Conservation (phyloP, 2,329 filamentous ascomycete species). For the Scedosporium boydii region DNA sequence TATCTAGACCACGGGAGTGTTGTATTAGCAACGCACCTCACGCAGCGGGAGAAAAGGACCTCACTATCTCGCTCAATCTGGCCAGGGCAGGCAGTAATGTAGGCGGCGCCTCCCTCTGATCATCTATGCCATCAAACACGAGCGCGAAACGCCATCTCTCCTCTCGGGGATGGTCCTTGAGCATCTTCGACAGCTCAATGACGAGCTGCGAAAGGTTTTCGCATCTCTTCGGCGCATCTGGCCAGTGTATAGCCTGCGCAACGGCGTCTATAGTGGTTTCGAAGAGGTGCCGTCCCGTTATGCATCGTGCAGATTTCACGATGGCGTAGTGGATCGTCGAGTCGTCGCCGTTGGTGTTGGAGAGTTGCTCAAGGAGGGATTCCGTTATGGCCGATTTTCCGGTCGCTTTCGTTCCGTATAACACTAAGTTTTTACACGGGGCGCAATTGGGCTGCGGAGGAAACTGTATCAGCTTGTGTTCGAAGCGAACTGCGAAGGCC, state of each 20-base stretch:
- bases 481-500: not conserved
- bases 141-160: conserved; percentile 58
- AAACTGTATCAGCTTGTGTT: not conserved
- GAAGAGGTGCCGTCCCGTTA: conserved; percentile 11
- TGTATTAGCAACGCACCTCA: conserved; percentile 7
- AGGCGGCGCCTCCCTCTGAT: conserved; percentile 67
- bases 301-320: conserved; percentile 25
- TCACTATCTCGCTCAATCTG: conserved; percentile 69
- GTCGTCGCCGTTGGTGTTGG: conserved; percentile 4
- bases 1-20: conserved; percentile 44
- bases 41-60: conserved; percentile 16
- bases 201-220: conserved; percentile 72
- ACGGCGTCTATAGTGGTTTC: conserved; percentile 59
- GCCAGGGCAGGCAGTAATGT: conserved; percentile 76
- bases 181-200: conserved; percentile 59
- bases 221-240: conserved; percentile 51
- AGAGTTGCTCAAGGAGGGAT: not conserved
- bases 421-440: conserved; percentile 62
- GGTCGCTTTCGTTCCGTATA: conserved; percentile 79
- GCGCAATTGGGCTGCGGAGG: conserved; percentile 49
- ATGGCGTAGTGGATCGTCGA: conserved; percentile 45
- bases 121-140: conserved; percentile 81
- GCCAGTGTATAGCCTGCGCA: conserved; percentile 37
- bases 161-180: conserved; percentile 33
- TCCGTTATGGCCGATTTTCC: conserved; percentile 63